phyloP scores from a whole-genome alignment of 768 basidiomycete species.

The Panus rudis region DNA sequence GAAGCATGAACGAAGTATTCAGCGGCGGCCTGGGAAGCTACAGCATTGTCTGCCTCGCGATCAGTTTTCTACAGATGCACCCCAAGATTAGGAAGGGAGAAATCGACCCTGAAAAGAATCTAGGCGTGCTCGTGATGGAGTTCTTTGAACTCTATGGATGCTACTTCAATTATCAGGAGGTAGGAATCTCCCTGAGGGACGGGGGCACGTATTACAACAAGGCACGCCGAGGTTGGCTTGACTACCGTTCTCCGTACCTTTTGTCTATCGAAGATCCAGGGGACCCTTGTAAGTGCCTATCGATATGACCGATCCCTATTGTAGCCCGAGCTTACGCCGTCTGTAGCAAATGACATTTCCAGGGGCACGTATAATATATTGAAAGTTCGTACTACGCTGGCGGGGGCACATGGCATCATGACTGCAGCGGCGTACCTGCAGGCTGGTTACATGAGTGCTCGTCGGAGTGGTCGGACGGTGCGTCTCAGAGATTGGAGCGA shows the following conservation, averaged over 20 bases:
- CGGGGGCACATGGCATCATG: constrained; percentile 74
- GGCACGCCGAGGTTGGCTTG: constrained; percentile 72
- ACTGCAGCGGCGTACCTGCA: constrained; percentile 65
- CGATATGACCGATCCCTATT: not conserved
- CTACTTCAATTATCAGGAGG: constrained; percentile 86
- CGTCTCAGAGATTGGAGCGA: constrained; percentile 37
- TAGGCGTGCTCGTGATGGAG: constrained; percentile 93
- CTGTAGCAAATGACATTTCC: constrained; percentile 86
- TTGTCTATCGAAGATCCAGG: constrained; percentile 93
- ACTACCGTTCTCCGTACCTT: constrained; percentile 45
- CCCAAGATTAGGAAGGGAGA: constrained; percentile 87
- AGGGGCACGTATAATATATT: constrained; percentile 79
- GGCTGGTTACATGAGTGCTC: constrained; percentile 54
- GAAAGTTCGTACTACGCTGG: constrained; percentile 76
- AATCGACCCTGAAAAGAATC: constrained; percentile 79
- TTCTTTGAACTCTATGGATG: constrained; percentile 95
- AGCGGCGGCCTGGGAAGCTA: constrained; percentile 93
- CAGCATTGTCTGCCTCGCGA: constrained; percentile 85
- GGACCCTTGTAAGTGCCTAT: constrained; percentile 59
- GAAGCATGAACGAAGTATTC: constrained; percentile 97
- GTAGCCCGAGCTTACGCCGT: not conserved
- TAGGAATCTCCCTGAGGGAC: constrained; percentile 81
- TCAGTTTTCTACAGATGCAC: constrained; percentile 96
- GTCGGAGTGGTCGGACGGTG: constrained; percentile 42
- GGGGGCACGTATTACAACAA: constrained; percentile 91